Percentiles rank a stretch among this genome's conserved stretches.
These are phyloP conservation scores for Narthecium ossifragum DNA, from an alignment of 106 monocot genomes.

Conservation along the genomic window DNA sequence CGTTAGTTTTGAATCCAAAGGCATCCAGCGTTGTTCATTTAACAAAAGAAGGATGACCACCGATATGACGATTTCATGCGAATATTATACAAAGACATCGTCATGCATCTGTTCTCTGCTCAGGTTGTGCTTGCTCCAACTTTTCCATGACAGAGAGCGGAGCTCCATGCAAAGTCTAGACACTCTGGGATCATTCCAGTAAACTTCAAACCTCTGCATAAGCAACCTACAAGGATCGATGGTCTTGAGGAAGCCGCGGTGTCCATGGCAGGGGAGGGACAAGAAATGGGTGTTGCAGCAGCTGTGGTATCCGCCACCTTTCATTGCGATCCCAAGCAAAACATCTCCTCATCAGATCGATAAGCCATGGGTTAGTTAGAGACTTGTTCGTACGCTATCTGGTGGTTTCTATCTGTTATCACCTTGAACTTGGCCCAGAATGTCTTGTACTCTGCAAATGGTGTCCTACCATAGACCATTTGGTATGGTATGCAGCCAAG, in stretches of 20 bases:
- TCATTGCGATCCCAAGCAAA: constrained; percentile 82
- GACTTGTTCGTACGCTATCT: constrained; percentile 57
- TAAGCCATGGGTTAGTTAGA: constrained; percentile 77
- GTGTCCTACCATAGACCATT: constrained; percentile 95
- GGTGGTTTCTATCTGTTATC: constrained; percentile 62
- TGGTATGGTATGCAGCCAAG: constrained; percentile 99
- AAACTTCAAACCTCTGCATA: constrained; percentile 17
- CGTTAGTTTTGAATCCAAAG: too few species aligned
- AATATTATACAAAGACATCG: too few species aligned
- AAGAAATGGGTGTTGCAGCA: constrained; percentile 90
- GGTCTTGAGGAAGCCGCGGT: background rate
- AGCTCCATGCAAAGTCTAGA: constrained; percentile 16
- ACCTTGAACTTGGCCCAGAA: constrained; percentile 97
- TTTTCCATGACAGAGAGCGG: constrained; percentile 1
- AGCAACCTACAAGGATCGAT: constrained; percentile 6
- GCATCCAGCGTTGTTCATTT: too few species aligned
- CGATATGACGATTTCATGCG: too few species aligned
- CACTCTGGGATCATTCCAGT: constrained; percentile 23
- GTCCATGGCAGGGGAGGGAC: constrained; percentile 41
- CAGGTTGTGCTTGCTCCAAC: constrained; percentile 18
- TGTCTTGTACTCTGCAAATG: constrained; percentile 89
- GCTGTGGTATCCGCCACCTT: constrained; percentile 85
- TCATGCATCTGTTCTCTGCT: too few species aligned
- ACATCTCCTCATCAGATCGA: constrained; percentile 87
- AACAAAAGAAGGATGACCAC: too few species aligned